Evolutionary conservation across 768 basidiomycete species (phyloP), one percentile per base, ranked within the genome.

Genomic region (Pulveroboletus sp.): DNA sequence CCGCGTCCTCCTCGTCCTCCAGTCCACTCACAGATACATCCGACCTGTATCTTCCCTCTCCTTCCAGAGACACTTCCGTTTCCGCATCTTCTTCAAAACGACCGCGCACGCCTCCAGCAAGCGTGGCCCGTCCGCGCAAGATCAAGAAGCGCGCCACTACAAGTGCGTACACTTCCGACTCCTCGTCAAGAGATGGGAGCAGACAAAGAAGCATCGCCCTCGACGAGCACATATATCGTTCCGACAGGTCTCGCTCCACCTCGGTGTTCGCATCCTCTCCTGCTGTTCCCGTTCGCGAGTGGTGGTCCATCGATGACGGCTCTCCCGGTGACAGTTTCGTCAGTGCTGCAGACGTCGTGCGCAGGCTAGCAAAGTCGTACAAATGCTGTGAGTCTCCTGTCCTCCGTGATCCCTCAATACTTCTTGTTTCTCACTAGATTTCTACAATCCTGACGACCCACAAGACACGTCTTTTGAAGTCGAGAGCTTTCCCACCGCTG

Each of bases 301-400:
- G 70, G 41, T 87, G 85, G 80, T 72, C 72, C 9, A 62, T 72
- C 19, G 77, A 81, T 38, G 72, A 78, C 44, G 84, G 81, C 1
- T 66, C 66, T 19, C 78, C 80, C 2, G 81, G 80, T 6, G 62
- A 69, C 1, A 69, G 59, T 2, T 78, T 84, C 57, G 64, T 82
- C 40, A 86, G 82, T 64, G 85, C 82, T 12, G 85, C 85, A 59
- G 66, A 66, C 17, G 85, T 85, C 7, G 84, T 91, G 11, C 73
- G 69, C 55, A 64, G 70, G 31, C 70, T 90, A 2, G 77, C 83
- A 66, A 84, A 80, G 58, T 75, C 77, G 1, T 90, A 90, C 58
- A 85, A 84, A 67, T 66, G 73, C 44, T 86, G 89, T 90, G 55
- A 60, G 84, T 73, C 29, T 25, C 36, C 32, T 31, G 11, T 34